Conservation (phyloP, 805 yeast genomes). For the Ogataea polymorpha region DNA sequence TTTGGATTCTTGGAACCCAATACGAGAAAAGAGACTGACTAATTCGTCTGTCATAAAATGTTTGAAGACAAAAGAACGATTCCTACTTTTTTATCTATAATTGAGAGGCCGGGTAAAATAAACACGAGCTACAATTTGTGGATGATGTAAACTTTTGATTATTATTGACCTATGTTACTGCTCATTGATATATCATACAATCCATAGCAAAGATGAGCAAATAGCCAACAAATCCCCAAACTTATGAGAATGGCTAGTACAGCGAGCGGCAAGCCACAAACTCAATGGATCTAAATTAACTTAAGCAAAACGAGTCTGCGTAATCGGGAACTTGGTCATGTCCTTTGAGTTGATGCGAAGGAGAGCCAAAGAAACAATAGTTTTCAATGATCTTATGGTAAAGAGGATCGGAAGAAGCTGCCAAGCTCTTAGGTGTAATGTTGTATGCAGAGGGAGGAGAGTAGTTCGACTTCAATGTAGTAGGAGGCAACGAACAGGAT, state of each 20-base stretch:
- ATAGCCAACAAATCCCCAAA: not conserved
- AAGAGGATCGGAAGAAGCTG: slow-evolving; percentile 15
- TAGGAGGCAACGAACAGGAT: slow-evolving; percentile 8
- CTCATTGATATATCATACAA: not conserved
- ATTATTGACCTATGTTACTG: not conserved
- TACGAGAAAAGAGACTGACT: slow-evolving; percentile 34
- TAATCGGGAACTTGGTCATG: slow-evolving; percentile 1
- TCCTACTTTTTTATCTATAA: not conserved
- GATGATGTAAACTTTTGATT: not conserved
- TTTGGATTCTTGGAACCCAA: slow-evolving; percentile 73
- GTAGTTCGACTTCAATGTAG: slow-evolving; percentile 6
- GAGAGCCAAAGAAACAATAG: slow-evolving; percentile 31
- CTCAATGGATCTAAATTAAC: slow-evolving; percentile 2
- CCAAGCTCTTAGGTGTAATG: slow-evolving; percentile 4
- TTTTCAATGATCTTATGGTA: slow-evolving; percentile 27
- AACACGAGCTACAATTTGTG: too few species aligned
- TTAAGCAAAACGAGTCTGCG: slow-evolving; percentile 12
- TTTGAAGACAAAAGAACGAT: not conserved
- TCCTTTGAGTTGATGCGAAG: slow-evolving; percentile 10
- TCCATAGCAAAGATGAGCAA: slow-evolving; percentile 4
- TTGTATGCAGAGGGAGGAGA: slow-evolving; percentile 15
- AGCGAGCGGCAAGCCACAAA: not conserved
- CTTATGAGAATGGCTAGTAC: not conserved
- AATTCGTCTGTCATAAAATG: slow-evolving; percentile 22
- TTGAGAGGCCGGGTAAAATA: slow-evolving; percentile 6